Evolutionary conservation across 1,284 basidiomycete species (phyloP), one percentile per base, ranked within the genome.

Genomic region (Cystobasidium pallidum): DNA sequence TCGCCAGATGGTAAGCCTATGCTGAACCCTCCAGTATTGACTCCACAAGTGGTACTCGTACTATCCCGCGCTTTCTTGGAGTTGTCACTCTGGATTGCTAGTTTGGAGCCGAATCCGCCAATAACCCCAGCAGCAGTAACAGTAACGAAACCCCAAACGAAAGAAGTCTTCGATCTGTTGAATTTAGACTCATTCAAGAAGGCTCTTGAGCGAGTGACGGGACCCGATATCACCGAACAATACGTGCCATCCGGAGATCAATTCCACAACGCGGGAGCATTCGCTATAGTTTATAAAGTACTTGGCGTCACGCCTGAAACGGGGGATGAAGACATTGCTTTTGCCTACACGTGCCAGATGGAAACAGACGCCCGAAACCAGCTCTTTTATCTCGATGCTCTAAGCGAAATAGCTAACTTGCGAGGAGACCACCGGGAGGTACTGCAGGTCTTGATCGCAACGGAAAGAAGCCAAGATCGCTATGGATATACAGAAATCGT

Each of bases 261-360:
- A 10, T 62, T 52, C 24, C 24, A 21, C 2, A 52, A 34, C 21
- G 45, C 57, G 30, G 11, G 54, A 49, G 67, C 10, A 19, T 63
- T 71, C 17, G 39, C 52, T 11, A 51, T 24, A 3, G 17, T 47
- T 54, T 74, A 66, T 47, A 34, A 59, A 54, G n/a, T 52, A 1
- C 45, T 74, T 7, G 73, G 73, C 11, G 51, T 70, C 8, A 66
- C 62, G 2, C 66, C 73, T 21, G 61, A 70, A 59, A 68, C 70
- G 11, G 32, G 52, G 26, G 73, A 74, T 41, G 39, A 39, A 24
- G 61, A 45, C n/a, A 43, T 74, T n/a, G 54, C 41, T 4, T 63
- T 64, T 36, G 61, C 67, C 39, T 74, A 65, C 28, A 32, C 47
- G 8, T 28, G 39, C 15, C 73, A 70, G n/a, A 8, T 61, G 21